Conservation (phyloP, 305 asterid species). For the Fraxinus nigra region DNA sequence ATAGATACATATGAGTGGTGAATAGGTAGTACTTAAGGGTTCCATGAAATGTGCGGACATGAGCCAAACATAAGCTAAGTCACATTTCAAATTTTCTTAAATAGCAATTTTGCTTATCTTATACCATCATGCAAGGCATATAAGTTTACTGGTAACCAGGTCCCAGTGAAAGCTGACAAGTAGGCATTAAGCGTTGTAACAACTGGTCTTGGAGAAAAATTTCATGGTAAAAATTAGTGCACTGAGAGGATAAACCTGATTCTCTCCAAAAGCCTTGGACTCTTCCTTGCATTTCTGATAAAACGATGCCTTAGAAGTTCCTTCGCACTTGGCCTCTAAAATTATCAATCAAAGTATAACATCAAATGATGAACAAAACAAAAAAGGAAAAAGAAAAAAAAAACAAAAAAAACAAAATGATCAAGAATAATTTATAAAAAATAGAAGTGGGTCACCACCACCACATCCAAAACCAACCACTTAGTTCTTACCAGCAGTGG, state of each 20-base stretch:
- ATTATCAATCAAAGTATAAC: constrained; percentile 18
- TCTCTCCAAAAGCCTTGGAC: constrained; percentile 86
- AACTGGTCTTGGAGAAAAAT: constrained; percentile 5
- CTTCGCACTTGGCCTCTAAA: constrained; percentile 88
- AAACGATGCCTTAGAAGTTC: constrained; percentile 89
- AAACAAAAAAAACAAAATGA: neutral
- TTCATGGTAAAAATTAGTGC: constrained; percentile 12
- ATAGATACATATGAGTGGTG: neutral
- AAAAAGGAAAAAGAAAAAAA: constrained; percentile 4
- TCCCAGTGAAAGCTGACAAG: neutral
- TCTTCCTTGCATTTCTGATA: constrained; percentile 80
- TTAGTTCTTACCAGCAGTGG: neutral
- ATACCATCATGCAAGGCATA: constrained; percentile 5
- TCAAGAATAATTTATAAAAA: constrained; percentile 4
- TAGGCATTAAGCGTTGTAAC: neutral
- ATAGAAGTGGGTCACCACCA: constrained; percentile 13
- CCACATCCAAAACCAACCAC: neutral
- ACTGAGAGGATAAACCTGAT: constrained; percentile 59
- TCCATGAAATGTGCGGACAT: neutral
- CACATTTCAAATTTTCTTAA: neutral
- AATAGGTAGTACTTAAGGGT: neutral
- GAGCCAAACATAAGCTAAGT: neutral
- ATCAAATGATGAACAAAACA: constrained; percentile 19
- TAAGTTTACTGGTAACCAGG: neutral
- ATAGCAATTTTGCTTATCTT: neutral